Evolutionary conservation across 2,329 filamentous ascomycete species (phyloP), one percentile per base, ranked within the genome.

Genomic region (Raffaelea ambrosiae): DNA sequence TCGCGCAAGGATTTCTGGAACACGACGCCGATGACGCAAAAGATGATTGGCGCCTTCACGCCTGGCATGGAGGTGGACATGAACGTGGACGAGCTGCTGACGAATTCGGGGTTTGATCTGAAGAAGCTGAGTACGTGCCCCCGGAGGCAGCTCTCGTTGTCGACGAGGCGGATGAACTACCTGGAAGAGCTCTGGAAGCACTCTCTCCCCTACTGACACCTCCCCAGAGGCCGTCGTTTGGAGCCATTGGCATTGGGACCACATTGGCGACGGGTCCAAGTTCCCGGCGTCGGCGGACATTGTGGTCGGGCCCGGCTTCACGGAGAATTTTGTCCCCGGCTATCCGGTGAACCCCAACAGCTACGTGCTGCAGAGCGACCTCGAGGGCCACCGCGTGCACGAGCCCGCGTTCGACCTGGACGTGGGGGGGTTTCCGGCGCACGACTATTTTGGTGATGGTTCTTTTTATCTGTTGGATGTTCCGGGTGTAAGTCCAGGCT

Each of bases 381-480:
- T 50, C 39, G 46, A 19, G 36, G 43, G 39, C 36, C 35, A 36
- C 22, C 33, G 39, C 21, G 29, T 58, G 10, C 39, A 47, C 13
- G 55, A 60, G 35, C 23, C 56, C 4, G 44, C 51, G 19, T 58
- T 57, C 21, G 31, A 31, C 35, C 14, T n/a, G 8, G 35, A 38
- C 43, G 47, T 50, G 3, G 55, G 57, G 33, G 47, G 48, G 2
- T 55, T 59, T 22, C 42, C 23, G 3, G 57, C 58, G 1, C 23
- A 57, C 3, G 58, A 61, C 47, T 60, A 57, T 40, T 61, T 61
- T 41, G 52, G 53, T 7, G 59, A 61, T 48, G 58, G 58, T 22
- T 56, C 55, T 2, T 54, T 61, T n/a, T 61, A 57, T 48, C 53
- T 61, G 7, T 46, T 61, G 5, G 51, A 59, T 43, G 48, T 53